Percentiles rank a stretch among this genome's conserved stretches.
Conservation (phyloP, 345 rosid genomes). For the rapeseed (Brassica napus) region DNA sequence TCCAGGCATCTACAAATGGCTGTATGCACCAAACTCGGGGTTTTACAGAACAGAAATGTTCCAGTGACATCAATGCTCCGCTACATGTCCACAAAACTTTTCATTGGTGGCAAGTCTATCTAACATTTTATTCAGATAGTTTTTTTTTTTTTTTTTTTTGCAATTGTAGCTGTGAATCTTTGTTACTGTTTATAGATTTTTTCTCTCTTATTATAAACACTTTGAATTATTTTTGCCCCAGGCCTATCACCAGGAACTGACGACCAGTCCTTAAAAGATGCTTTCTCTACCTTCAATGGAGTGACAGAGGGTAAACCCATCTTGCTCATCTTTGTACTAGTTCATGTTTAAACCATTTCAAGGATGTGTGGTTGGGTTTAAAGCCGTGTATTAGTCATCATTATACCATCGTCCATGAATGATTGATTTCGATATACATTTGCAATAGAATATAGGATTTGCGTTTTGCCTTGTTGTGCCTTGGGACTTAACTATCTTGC, state of each 20-base stretch:
- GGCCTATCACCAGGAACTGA: conserved; percentile 52
- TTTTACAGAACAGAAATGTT: conserved; percentile 45
- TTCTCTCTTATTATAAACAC: neutral
- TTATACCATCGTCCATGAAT: neutral
- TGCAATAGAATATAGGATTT: neutral
- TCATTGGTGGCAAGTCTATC: conserved; percentile 61
- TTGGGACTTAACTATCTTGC: neutral
- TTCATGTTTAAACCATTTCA: neutral
- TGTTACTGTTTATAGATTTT: conserved; percentile 6
- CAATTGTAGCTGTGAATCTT: neutral
- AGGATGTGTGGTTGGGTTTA: neutral
- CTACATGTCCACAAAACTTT: conserved; percentile 60
- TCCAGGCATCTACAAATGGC: conserved; percentile 53
- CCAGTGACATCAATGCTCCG: conserved; percentile 59
- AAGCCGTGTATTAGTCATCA: neutral
- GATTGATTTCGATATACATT: conserved; percentile 8
- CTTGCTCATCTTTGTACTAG: neutral
- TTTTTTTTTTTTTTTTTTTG: neutral
- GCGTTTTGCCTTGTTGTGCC: neutral
- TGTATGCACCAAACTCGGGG: conserved; percentile 51
- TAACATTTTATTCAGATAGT: neutral
- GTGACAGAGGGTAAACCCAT: conserved; percentile 48
- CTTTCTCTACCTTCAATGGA: conserved; percentile 52
- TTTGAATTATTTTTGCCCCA: conserved; percentile 21
- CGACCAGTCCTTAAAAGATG: conserved; percentile 48